phyloP scores from a whole-genome alignment of 2,329 filamentous ascomycete species.

The Metarhizium robertsii region DNA sequence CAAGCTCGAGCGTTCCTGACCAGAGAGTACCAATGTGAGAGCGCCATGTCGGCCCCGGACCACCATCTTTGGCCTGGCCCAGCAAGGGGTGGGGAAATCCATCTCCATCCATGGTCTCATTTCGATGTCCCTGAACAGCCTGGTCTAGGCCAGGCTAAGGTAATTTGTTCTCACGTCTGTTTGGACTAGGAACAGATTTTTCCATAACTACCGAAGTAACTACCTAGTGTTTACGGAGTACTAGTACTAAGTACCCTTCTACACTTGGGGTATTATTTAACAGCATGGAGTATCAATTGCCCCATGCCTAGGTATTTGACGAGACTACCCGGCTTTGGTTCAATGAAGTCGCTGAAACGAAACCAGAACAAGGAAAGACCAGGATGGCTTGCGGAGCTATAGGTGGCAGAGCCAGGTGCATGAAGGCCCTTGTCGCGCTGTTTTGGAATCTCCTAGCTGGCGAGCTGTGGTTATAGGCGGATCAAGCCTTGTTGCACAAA shows the following conservation, averaged over 20 bases:
- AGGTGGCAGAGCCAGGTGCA: not conserved
- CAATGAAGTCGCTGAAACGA: not conserved
- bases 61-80: not conserved
- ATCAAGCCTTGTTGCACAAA: not conserved
- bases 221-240: too few species aligned
- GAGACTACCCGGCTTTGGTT: not conserved
- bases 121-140: not conserved
- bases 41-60: not conserved
- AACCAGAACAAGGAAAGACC: not conserved
- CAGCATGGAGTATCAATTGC: not conserved
- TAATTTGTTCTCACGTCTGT: not conserved
- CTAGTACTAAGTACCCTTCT: too few species aligned
- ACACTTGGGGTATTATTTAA: not conserved
- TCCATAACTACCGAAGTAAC: too few species aligned
- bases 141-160: constrained; percentile 3
- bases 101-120: not conserved
- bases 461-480: not conserved
- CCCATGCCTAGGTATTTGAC: too few species aligned
- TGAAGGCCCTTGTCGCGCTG: not conserved
- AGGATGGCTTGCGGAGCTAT: not conserved
- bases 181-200: too few species aligned
- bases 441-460: not conserved
- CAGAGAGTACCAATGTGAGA: not conserved
- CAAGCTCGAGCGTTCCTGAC: not conserved
- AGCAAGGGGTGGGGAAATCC: too few species aligned